phyloP scores from a whole-genome alignment of 805 yeast species.

The Nematodospora valgi region DNA sequence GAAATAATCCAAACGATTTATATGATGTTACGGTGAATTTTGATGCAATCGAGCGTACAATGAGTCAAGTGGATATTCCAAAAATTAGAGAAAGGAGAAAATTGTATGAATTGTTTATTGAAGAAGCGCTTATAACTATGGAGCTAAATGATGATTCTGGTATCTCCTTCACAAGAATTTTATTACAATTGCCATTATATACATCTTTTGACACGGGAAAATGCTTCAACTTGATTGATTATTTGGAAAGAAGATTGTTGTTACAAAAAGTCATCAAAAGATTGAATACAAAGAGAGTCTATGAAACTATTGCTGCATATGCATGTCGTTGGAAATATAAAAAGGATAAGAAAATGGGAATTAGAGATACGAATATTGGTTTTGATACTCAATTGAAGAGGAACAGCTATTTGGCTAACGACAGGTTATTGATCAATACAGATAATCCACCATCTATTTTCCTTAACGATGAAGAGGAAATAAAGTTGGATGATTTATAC shows the following conservation, averaged over 20 bases:
- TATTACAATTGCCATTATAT: slow-evolving; percentile 71
- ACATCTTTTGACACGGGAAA: slow-evolving; percentile 72
- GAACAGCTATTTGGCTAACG: slow-evolving; percentile 23
- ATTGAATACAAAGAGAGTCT: slow-evolving; percentile 37
- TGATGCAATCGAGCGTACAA: slow-evolving; percentile 47
- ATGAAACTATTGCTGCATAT: slow-evolving; percentile 47
- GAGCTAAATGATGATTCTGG: slow-evolving; percentile 57
- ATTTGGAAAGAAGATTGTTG: slow-evolving; percentile 58
- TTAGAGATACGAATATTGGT: slow-evolving; percentile 21
- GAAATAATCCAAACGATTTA: slow-evolving; percentile 52
- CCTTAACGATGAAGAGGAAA: slow-evolving; percentile 9
- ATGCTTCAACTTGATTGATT: slow-evolving; percentile 71
- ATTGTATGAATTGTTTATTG: slow-evolving; percentile 63
- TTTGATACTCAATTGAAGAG: slow-evolving; percentile 22
- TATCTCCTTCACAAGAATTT: slow-evolving; percentile 58
- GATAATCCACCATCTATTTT: slow-evolving; percentile 4
- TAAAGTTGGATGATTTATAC: slow-evolving; percentile 4
- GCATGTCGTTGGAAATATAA: slow-evolving; percentile 46
- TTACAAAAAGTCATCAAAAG: slow-evolving; percentile 54
- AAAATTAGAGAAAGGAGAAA: slow-evolving; percentile 52
- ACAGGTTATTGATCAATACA: slow-evolving; percentile 6
- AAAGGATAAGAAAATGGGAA: slow-evolving; percentile 25
- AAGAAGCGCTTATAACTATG: slow-evolving; percentile 61
- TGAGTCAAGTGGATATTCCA: slow-evolving; percentile 52
- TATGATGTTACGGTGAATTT: slow-evolving; percentile 57